These are phyloP conservation scores for Pigoraptor vietnamica DNA, from an alignment of 78 protist genomes.

Conservation along the genomic window DNA sequence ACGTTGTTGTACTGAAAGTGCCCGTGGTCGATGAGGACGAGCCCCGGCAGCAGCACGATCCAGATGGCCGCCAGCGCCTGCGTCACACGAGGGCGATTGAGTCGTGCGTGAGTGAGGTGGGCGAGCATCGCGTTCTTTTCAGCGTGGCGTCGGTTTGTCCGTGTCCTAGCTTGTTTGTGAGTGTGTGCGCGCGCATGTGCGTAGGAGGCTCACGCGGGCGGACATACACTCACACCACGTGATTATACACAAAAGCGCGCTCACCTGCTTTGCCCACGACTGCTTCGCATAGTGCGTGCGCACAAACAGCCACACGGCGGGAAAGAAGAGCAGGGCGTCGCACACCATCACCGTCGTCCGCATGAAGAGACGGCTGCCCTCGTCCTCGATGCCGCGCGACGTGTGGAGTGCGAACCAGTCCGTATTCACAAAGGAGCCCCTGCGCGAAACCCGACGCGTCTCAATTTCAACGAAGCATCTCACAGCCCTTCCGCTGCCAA, in stretches of 20 bases:
- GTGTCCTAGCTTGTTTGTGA: no score
- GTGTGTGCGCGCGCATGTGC: no score
- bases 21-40: slow-evolving; percentile 89
- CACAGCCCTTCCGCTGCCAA: no score
- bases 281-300: no score
- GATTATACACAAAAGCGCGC: no score
- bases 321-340: slow-evolving; percentile 74
- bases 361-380: slow-evolving; percentile 74
- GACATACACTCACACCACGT: no score
- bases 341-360: slow-evolving; percentile 55
- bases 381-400: slow-evolving; percentile 83
- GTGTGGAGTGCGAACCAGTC: slow-evolving; percentile 62
- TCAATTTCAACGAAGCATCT: no score
- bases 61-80: no score
- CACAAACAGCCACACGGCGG: slow-evolving; percentile 40
- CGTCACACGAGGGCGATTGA: not conserved
- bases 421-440: slow-evolving; percentile 46
- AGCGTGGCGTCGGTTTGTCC: no score
- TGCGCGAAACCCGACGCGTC: no score
- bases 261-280: no score
- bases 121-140: not conserved
- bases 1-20: slow-evolving; percentile 93
- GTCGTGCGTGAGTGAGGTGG: not conserved
- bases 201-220: no score
- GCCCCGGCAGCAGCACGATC: slow-evolving; percentile 62